phyloP scores from a whole-genome alignment of 1,139 yeast species.

The Saccharomyces hybrid region DNA sequence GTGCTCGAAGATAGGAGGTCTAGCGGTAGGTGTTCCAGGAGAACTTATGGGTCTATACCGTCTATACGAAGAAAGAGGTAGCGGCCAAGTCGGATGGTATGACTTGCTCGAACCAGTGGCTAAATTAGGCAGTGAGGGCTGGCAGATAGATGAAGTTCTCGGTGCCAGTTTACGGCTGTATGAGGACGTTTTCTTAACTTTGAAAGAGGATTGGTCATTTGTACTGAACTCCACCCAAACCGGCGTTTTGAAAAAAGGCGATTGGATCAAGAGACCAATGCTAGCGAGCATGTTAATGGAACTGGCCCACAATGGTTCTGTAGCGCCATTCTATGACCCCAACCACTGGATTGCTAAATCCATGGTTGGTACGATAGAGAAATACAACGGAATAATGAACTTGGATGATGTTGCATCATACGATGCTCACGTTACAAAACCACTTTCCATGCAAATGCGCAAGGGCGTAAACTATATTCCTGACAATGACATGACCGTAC shows the following conservation, averaged over 20 bases:
- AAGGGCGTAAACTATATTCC: slow-evolving; percentile 21
- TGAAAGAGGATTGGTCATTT: slow-evolving; percentile 47
- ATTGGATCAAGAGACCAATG: slow-evolving; percentile 48
- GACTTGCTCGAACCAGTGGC: slow-evolving; percentile 71
- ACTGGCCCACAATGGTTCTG: slow-evolving; percentile 69
- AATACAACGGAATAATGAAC: slow-evolving; percentile 55
- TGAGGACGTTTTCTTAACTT: slow-evolving; percentile 31
- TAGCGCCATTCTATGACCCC: slow-evolving; percentile 76
- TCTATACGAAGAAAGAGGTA: slow-evolving; percentile 53
- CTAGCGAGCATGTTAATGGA: slow-evolving; percentile 59
- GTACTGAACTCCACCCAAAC: slow-evolving; percentile 34
- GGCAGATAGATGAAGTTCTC: slow-evolving; percentile 47
- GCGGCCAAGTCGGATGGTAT: slow-evolving; percentile 66
- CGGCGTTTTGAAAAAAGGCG: slow-evolving; percentile 45
- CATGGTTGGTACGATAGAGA: slow-evolving; percentile 40
- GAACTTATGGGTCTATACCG: slow-evolving; percentile 74
- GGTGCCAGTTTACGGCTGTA: slow-evolving; percentile 37
- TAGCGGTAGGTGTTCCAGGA: slow-evolving; percentile 84
- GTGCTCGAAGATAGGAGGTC: slow-evolving; percentile 66
- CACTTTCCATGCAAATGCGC: slow-evolving; percentile 39
- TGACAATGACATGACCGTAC: slow-evolving; percentile 45
- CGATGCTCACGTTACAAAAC: slow-evolving; percentile 45
- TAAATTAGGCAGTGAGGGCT: slow-evolving; percentile 59
- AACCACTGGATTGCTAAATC: slow-evolving; percentile 60
- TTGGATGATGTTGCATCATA: slow-evolving; percentile 59